phyloP scores from a whole-genome alignment of 1,139 yeast genomes.

The Yamadazyma triangularis region DNA sequence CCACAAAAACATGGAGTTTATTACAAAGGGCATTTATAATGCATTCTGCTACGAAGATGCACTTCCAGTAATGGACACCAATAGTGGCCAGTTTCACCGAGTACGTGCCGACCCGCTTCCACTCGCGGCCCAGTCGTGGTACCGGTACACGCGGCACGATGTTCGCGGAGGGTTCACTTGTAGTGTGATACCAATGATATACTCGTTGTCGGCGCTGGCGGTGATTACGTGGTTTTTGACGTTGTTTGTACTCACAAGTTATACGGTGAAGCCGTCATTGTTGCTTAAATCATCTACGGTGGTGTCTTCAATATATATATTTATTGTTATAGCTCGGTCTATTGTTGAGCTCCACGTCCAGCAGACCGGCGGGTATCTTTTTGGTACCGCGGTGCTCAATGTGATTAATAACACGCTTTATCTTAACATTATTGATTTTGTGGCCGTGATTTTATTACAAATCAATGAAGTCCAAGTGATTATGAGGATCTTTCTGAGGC shows the following conservation, averaged over 20 bases:
- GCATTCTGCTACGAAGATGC: conserved; percentile 34
- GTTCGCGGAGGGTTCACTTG: conserved; percentile 46
- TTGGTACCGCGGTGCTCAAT: conserved; percentile 47
- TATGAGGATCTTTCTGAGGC: conserved; percentile 67
- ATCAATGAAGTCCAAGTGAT: conserved; percentile 74
- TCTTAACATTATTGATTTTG: conserved; percentile 57
- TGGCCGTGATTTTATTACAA: conserved; percentile 58
- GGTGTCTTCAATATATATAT: conserved; percentile 51
- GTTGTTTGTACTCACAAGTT: conserved; percentile 58
- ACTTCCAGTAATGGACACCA: conserved; percentile 42
- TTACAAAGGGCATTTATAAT: conserved; percentile 22
- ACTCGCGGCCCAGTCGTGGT: conserved; percentile 37
- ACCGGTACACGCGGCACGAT: conserved; percentile 23
- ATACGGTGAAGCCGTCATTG: conserved; percentile 49
- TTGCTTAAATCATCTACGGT: conserved; percentile 43
- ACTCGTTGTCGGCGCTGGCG: conserved; percentile 60
- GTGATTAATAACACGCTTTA: conserved; percentile 44
- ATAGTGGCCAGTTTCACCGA: conserved; percentile 29
- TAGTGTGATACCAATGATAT: conserved; percentile 57
- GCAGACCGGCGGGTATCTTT: conserved; percentile 52
- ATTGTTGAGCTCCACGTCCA: conserved; percentile 43
- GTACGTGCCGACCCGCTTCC: conserved; percentile 32
- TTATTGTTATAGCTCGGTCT: conserved; percentile 46
- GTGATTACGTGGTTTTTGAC: conserved; percentile 64
- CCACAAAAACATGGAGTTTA: conserved; percentile 13